Conservation (phyloP, 1,284 basidiomycete genomes). For the Cerrena zonata region DNA sequence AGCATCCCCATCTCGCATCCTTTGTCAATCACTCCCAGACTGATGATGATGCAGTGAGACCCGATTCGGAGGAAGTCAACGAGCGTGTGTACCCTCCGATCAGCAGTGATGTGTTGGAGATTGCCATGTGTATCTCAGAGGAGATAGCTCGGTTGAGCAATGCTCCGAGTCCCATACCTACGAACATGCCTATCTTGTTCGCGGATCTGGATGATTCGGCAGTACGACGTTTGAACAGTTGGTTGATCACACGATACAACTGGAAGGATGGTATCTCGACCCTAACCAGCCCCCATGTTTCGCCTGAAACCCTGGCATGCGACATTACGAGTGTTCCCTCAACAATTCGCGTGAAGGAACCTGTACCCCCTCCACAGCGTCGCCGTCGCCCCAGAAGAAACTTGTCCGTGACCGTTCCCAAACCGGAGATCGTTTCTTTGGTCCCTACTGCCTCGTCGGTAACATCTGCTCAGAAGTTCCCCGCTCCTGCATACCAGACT, state of each 20-base stretch:
- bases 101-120: conserved; percentile 4
- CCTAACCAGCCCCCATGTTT: background rate
- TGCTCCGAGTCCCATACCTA: conserved; percentile 10
- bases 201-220: background rate
- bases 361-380: background rate
- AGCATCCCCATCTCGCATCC: background rate
- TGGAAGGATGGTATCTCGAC: background rate
- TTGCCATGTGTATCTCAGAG: conserved; percentile 15
- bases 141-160: conserved; percentile 11
- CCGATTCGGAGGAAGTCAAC: too few relatives aligned
- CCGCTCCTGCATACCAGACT: background rate
- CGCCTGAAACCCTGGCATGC: conserved; percentile 1
- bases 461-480: background rate
- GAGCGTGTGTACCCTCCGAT: background rate
- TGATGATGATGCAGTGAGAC: background rate
- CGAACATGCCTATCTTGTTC: conserved; percentile 12
- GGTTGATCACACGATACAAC: conserved; percentile 3
- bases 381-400: background rate
- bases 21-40: background rate
- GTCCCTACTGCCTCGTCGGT: background rate
- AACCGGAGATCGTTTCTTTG: background rate
- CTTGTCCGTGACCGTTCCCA: background rate
- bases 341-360: background rate
- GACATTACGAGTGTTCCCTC: conserved; percentile 4
- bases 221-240: background rate